Conservation (phyloP, 1,284 basidiomycete species). For the Stygiomarasmius scandens region DNA sequence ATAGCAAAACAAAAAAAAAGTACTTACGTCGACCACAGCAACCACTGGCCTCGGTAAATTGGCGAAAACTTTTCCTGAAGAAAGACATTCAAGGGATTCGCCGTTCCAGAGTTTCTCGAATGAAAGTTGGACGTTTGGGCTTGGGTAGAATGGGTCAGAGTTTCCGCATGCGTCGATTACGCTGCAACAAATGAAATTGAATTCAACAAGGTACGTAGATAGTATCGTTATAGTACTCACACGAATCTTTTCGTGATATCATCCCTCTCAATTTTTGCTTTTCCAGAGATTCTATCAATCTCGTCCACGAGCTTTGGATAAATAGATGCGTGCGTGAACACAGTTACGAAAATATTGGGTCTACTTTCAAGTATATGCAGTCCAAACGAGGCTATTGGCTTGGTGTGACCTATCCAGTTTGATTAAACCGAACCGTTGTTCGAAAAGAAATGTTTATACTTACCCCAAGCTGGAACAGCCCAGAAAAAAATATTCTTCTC, state of each 20-base stretch:
- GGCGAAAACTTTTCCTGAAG: constrained; percentile 1
- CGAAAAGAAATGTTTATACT: too few species aligned
- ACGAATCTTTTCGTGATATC: not conserved
- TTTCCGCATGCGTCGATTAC: constrained; percentile 3
- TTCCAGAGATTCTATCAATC: not conserved
- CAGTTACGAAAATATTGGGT: not conserved
- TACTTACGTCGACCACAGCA: constrained; percentile 9
- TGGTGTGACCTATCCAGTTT: constrained; percentile 1
- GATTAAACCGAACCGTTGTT: too few species aligned
- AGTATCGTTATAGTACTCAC: too few species aligned
- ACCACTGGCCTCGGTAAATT: constrained; percentile 1
- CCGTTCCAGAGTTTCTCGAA: constrained; percentile 6
- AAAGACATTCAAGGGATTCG: constrained; percentile 2
- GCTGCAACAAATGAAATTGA: too few species aligned
- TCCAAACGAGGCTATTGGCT: constrained; percentile 9
- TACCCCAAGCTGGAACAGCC: too few species aligned
- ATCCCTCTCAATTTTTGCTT: not conserved
- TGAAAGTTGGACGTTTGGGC: not conserved
- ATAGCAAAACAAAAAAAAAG: too few species aligned
- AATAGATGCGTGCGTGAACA: not conserved
- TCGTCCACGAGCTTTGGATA: constrained; percentile 5
- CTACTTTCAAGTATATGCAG: not conserved
- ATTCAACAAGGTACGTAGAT: too few species aligned
- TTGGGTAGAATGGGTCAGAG: not conserved
- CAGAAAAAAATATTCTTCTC: too few species aligned